These are phyloP conservation scores for Saccharomyces uvarum DNA, from an alignment of 1,139 yeast genomes.

Conservation along the genomic window DNA sequence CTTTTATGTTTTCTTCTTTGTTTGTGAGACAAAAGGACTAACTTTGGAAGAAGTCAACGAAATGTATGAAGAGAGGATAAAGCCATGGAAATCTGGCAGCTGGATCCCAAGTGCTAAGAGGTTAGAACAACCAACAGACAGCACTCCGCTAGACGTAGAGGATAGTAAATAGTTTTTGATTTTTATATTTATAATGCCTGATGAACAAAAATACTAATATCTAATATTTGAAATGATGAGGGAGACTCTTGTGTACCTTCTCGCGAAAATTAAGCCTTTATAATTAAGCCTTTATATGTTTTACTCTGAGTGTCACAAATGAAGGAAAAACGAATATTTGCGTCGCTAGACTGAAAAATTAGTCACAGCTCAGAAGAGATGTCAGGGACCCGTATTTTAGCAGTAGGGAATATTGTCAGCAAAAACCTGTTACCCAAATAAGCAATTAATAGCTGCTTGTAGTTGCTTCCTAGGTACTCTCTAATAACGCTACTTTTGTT, in stretches of 20 bases:
- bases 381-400: neutral
- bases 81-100: conserved; percentile 38
- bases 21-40: conserved; percentile 62
- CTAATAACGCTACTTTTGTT: neutral
- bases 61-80: conserved; percentile 36
- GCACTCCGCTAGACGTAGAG: neutral
- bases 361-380: neutral
- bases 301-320: neutral
- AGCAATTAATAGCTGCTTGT: neutral
- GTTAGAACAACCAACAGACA: neutral
- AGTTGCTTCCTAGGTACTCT: neutral
- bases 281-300: neutral
- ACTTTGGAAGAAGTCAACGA: conserved; percentile 63
- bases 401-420: neutral
- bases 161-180: neutral
- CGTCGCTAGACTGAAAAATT: neutral
- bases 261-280: neutral
- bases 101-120: conserved; percentile 29
- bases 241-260: neutral
- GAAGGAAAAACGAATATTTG: neutral
- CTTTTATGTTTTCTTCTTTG: conserved; percentile 49
- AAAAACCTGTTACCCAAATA: neutral
- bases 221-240: neutral
- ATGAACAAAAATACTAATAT: neutral
- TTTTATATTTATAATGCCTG: neutral